A percentile compares a stretch with the other conserved stretches of the same genome.
Conservation (phyloP, 2,329 filamentous ascomycete genomes). For the Penicillium brevicompactum region DNA sequence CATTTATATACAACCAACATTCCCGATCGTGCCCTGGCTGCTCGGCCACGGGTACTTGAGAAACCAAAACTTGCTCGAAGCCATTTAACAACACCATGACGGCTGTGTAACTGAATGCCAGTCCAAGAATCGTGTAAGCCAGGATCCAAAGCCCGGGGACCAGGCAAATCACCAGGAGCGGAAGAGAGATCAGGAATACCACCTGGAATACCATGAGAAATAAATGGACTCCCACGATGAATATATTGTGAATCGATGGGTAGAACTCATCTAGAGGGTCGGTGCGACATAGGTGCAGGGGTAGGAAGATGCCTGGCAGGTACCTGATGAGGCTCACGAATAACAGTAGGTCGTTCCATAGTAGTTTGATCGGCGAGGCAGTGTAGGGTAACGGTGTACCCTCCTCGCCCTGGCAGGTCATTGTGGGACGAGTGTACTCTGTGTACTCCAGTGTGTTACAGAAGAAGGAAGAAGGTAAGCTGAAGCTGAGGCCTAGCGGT, state of each 20-base stretch:
- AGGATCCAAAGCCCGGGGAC: constrained; percentile 38
- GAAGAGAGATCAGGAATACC: constrained; percentile 61
- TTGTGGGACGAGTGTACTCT: neutral
- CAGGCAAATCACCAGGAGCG: constrained; percentile 51
- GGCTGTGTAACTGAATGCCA: constrained; percentile 33
- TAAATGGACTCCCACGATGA: constrained; percentile 59
- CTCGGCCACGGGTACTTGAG: constrained; percentile 21
- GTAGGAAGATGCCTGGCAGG: constrained; percentile 64
- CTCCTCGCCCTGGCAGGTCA: constrained; percentile 7
- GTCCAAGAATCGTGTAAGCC: constrained; percentile 28
- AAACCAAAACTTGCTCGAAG: constrained; percentile 53
- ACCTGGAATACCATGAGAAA: constrained; percentile 63
- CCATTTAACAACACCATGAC: constrained; percentile 41
- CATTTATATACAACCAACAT: constrained; percentile 80
- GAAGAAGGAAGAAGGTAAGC: neutral
- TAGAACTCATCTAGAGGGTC: constrained; percentile 66
- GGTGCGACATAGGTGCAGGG: constrained; percentile 56
- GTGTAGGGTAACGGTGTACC: constrained; percentile 38
- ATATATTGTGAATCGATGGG: constrained; percentile 58
- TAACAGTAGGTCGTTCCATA: constrained; percentile 44
- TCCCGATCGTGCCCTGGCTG: constrained; percentile 57
- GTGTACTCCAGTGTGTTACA: neutral
- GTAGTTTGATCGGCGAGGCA: constrained; percentile 41
- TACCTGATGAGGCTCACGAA: constrained; percentile 30
- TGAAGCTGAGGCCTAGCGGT: neutral